These are phyloP conservation scores for Fragilaria radians DNA, from an alignment of 108 stramenopile genomes.

Conservation along the genomic window DNA sequence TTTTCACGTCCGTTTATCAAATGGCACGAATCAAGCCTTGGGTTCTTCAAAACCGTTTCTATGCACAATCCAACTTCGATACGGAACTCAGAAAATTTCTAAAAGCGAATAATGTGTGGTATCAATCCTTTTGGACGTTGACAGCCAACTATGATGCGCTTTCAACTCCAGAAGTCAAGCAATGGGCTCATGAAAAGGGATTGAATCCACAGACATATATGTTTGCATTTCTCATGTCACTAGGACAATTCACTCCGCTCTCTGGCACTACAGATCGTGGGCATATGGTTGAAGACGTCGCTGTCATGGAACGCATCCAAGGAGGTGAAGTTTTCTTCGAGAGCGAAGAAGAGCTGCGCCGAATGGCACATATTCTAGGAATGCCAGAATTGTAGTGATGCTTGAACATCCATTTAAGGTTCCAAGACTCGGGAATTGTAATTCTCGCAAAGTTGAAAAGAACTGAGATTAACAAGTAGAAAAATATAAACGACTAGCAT, in stretches of 20 bases:
- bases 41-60: conserved; percentile 86
- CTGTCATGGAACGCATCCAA: conserved; percentile 65
- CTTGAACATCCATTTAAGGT: too few species aligned
- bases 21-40: conserved; percentile 65
- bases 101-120: conserved; percentile 60
- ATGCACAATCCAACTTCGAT: conserved; percentile 65
- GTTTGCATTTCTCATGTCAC: conserved; percentile 78
- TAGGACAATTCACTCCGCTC: conserved; percentile 67
- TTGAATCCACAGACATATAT: conserved; percentile 73
- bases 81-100: conserved; percentile 66
- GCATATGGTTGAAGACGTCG: conserved; percentile 86
- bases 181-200: conserved; percentile 34
- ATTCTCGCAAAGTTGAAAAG: too few species aligned
- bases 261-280: conserved; percentile 56
- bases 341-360: conserved; percentile 18
- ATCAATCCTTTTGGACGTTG: conserved; percentile 76
- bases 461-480: too few species aligned
- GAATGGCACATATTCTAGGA: conserved; percentile 30
- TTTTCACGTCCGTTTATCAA: conserved; percentile 34
- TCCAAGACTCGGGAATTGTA: too few species aligned
- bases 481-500: too few species aligned
- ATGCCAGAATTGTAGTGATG: conserved; percentile 25
- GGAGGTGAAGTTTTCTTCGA: conserved; percentile 47
- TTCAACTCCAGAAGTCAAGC: conserved; percentile 20
- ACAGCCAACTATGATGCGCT: conserved; percentile 47